These are phyloP conservation scores for Fusarium circinatum DNA, from an alignment of 2,329 filamentous ascomycete species.

Conservation along the genomic window DNA sequence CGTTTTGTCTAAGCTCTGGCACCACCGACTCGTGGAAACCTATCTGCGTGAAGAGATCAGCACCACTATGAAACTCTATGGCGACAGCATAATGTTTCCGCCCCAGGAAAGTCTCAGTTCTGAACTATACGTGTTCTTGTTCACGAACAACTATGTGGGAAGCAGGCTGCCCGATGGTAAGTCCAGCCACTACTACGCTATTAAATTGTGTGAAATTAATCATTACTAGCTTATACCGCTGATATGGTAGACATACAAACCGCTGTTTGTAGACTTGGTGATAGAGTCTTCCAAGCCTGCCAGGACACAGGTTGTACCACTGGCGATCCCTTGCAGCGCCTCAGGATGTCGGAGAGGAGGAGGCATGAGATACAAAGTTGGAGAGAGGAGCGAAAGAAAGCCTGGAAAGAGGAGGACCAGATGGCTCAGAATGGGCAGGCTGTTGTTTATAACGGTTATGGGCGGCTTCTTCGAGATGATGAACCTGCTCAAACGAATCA, in stretches of 20 bases:
- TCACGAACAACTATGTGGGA: neutral
- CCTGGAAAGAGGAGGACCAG: neutral
- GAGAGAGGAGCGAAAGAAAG: neutral
- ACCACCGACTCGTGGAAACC: neutral
- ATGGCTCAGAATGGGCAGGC: neutral
- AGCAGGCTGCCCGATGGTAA: neutral
- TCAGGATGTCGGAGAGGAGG: accelerated
- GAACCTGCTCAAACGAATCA: neutral
- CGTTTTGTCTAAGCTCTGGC: neutral
- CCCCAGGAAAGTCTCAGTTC: accelerated
- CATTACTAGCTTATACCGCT: accelerated
- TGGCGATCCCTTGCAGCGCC: neutral
- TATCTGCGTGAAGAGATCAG: neutral
- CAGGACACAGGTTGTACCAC: accelerated
- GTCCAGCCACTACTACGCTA: accelerated
- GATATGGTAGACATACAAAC: neutral
- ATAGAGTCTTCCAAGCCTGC: accelerated
- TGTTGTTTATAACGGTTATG: neutral
- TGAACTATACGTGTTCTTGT: neutral
- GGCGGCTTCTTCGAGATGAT: accelerated
- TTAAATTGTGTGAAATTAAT: accelerated
- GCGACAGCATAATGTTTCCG: accelerated
- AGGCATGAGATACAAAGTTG: neutral
- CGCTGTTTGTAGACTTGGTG: neutral
- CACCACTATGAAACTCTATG: accelerated